These are phyloP conservation scores for Rheum nobile DNA, from an alignment of 148 eudicot species.

Conservation along the genomic window DNA sequence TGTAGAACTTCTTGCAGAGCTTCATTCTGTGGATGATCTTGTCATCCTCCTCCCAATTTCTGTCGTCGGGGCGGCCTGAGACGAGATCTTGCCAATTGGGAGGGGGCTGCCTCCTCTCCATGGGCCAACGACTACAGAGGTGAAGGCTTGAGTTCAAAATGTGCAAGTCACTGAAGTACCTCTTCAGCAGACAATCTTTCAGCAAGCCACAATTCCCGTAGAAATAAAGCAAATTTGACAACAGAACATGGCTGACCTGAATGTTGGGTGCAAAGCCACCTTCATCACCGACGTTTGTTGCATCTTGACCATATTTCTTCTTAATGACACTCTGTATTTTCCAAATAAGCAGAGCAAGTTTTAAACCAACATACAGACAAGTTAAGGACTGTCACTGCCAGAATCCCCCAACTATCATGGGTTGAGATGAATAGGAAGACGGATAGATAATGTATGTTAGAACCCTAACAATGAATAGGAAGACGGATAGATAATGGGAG, in stretches of 20 bases:
- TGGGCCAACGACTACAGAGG: no score
- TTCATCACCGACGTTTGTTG: conserved; percentile 74
- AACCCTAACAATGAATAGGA: no score
- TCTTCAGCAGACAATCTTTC: no score
- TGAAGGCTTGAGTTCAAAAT: no score
- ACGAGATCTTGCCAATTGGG: conserved; percentile 92
- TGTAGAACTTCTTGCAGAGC: conserved; percentile 76
- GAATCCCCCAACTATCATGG: not conserved
- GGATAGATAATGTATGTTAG: no score
- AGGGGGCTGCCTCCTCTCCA: conserved; percentile 70
- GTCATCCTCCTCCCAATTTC: conserved; percentile 70
- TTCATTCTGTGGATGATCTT: conserved; percentile 53
- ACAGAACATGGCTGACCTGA: conserved; percentile 27
- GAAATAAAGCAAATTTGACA: no score
- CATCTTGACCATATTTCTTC: conserved; percentile 79
- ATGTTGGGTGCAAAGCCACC: conserved; percentile 83
- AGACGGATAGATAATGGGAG: no score
- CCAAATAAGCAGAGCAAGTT: not conserved
- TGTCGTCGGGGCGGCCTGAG: conserved; percentile 28
- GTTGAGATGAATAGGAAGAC: not conserved
- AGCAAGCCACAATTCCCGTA: no score
- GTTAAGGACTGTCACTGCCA: not conserved
- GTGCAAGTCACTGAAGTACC: no score
- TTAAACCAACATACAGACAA: not conserved
- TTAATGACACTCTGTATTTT: conserved; percentile 49